These are phyloP conservation scores for Nymphaea colorata DNA, from an alignment of 164 flowering plant genomes.

Conservation along the genomic window DNA sequence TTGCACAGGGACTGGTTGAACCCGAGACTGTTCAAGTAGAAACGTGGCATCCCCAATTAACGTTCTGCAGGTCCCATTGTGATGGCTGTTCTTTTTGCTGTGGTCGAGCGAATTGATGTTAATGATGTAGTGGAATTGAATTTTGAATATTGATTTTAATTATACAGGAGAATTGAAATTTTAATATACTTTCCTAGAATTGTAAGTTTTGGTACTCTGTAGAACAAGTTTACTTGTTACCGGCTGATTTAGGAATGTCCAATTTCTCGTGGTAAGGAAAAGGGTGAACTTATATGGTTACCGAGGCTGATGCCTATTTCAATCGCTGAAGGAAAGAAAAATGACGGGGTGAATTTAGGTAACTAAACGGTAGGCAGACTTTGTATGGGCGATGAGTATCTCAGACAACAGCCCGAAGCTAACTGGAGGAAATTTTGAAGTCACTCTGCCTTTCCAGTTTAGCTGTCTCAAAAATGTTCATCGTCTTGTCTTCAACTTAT, in stretches of 20 bases:
- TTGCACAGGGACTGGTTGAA: constrained; percentile 83
- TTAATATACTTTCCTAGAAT: not conserved
- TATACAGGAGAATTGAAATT: not conserved
- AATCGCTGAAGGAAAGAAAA: not conserved
- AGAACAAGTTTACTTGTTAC: not conserved
- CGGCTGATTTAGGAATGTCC: not conserved
- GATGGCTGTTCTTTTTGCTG: no score
- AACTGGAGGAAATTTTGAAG: not conserved
- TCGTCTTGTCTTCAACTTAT: no score
- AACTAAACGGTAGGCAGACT: not conserved
- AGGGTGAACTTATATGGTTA: not conserved
- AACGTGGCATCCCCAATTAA: not conserved
- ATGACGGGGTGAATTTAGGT: not conserved
- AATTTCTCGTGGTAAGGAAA: not conserved
- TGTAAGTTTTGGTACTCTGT: not conserved
- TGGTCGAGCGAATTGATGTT: no score
- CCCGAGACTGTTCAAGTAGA: constrained; percentile 57
- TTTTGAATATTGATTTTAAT: no score
- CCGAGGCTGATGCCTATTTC: not conserved
- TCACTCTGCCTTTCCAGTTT: not conserved
- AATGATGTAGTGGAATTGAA: no score
- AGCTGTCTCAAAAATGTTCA: no score
- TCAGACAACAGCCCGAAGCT: not conserved
- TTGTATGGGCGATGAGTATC: not conserved
- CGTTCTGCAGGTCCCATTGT: not conserved